These are phyloP conservation scores for Monosporozyma unispora DNA, from an alignment of 805 yeast species.

Conservation along the genomic window DNA sequence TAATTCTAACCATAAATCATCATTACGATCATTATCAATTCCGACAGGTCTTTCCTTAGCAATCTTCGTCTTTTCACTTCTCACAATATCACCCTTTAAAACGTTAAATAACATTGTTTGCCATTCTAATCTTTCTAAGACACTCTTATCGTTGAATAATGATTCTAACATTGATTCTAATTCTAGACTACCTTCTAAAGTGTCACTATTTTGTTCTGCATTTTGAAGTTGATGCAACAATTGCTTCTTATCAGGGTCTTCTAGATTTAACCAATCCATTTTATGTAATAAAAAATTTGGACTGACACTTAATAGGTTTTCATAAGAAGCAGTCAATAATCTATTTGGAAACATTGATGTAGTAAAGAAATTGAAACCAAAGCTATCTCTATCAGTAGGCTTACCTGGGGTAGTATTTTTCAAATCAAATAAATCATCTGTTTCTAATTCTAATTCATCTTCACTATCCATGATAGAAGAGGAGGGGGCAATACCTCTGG, in stretches of 20 bases:
- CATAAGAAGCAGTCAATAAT: conserved; percentile 10
- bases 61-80: conserved; percentile 77
- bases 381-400: conserved; percentile 6
- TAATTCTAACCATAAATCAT: conserved; percentile 76
- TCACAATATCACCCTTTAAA: conserved; percentile 88
- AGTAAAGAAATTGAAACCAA: conserved; percentile 1
- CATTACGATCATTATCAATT: conserved; percentile 21
- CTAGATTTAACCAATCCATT: conserved; percentile 26
- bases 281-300: conserved; percentile 21
- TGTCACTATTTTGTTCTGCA: neutral
- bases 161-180: conserved; percentile 6
- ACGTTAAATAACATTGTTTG: conserved; percentile 87
- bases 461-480: conserved; percentile 20
- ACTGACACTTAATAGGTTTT: conserved; percentile 17
- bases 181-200: conserved; percentile 1
- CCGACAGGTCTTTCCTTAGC: conserved; percentile 37
- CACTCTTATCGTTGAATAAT: conserved; percentile 30
- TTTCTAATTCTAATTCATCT: conserved; percentile 13
- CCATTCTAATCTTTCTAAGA: conserved; percentile 85
- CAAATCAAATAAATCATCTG: conserved; percentile 9
- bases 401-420: conserved; percentile 15
- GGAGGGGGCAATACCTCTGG: conserved; percentile 47
- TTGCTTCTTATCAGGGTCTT: neutral
- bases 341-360: neutral
- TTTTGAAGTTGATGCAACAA: neutral